A percentile compares a stretch with the other conserved stretches of the same genome.
Conservation (phyloP, 2,329 filamentous ascomycete genomes). For the Blastomyces silverae region DNA sequence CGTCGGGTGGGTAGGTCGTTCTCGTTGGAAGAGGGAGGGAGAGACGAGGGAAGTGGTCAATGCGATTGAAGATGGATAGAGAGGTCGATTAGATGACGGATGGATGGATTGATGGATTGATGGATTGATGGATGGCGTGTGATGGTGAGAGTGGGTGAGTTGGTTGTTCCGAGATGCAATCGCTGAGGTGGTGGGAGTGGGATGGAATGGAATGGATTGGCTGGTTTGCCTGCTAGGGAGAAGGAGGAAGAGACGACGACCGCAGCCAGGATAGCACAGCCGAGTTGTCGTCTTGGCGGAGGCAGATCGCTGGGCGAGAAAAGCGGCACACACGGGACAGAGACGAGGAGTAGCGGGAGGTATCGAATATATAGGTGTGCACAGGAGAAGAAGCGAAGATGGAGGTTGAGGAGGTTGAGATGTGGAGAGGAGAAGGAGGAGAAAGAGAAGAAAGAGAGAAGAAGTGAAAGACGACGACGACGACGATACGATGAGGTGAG, state of each 20-base stretch:
- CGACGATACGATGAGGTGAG: not conserved
- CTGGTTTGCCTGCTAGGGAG: not conserved
- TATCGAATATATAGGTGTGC: conserved; percentile 27
- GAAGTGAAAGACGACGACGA: too few relatives aligned
- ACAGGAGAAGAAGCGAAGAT: conserved; percentile 20
- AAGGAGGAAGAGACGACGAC: not conserved
- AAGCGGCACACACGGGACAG: conserved; percentile 17
- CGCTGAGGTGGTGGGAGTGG: too few relatives aligned
- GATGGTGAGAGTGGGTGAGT: too few relatives aligned
- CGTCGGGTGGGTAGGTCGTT: not conserved
- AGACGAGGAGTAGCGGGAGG: too few relatives aligned
- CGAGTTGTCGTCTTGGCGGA: conserved; percentile 19
- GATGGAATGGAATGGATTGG: not conserved
- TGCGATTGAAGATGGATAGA: not conserved
- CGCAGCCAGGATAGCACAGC: conserved; percentile 25
- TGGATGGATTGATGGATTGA: too few relatives aligned
- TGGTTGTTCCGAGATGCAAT: too few relatives aligned
- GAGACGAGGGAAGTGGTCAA: not conserved
- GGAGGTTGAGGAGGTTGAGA: conserved; percentile 17
- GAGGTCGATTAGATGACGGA: too few relatives aligned
- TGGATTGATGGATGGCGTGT: too few relatives aligned
- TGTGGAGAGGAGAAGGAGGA: conserved; percentile 5
- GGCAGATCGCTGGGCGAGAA: conserved; percentile 40
- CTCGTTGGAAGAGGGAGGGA: not conserved
- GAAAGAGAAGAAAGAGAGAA: conserved; percentile 8